Evolutionary conservation across 371 early-diverging fungal species (phyloP).

Genomic region (Rhizomucor miehei): DNA sequence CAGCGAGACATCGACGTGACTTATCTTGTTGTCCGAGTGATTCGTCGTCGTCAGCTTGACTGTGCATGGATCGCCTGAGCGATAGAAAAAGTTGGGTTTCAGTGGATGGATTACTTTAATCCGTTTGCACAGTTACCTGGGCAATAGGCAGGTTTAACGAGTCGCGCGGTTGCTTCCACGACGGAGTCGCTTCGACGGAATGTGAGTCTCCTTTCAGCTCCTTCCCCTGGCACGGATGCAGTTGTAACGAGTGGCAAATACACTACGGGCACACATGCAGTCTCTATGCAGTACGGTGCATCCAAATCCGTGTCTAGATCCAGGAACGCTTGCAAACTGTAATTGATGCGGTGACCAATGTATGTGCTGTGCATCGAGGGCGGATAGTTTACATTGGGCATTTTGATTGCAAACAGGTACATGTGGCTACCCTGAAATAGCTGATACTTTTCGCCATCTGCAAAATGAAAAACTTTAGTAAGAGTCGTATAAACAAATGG

Average conservation of each 20-base stretch:
- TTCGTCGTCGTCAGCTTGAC: constrained; percentile 34
- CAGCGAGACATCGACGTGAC: constrained; percentile 29
- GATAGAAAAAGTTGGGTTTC: too few species aligned
- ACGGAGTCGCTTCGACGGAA: constrained; percentile 20
- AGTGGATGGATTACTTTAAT: too few species aligned
- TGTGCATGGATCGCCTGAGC: constrained; percentile 38
- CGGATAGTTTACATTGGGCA: constrained; percentile 42
- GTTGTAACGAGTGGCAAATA: constrained; percentile 36
- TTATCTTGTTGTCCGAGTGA: constrained; percentile 34
- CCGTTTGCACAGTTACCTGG: too few species aligned
- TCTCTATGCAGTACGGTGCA: too few species aligned
- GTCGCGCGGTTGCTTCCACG: constrained; percentile 27
- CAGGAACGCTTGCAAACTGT: constrained; percentile 34
- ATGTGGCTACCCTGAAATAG: constrained; percentile 31
- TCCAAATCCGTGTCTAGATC: constrained; percentile 15
- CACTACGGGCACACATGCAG: constrained; percentile 19
- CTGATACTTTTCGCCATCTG: constrained; percentile 9
- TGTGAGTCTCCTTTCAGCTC: constrained; percentile 13
- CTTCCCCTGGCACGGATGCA: constrained; percentile 1
- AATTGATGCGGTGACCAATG: constrained; percentile 34
- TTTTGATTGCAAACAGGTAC: constrained; percentile 42
- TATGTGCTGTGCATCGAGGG: constrained; percentile 33
- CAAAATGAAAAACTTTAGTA: neutral
- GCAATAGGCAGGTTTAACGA: constrained; percentile 37
- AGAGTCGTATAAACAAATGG: neutral